Evolutionary conservation across 805 yeast species (phyloP).

Genomic region (Kregervanrija fluxuum): DNA sequence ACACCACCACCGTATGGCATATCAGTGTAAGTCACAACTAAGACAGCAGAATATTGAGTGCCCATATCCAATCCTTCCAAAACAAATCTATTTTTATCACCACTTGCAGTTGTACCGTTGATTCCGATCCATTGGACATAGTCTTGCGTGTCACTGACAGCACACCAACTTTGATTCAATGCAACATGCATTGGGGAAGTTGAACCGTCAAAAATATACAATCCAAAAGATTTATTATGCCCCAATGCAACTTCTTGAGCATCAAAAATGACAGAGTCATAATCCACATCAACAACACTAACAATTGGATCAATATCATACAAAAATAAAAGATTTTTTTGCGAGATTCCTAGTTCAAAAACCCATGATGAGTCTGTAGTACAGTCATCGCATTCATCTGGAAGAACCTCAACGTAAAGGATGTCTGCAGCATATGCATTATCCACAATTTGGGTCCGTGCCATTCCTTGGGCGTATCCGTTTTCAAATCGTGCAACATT

Average conservation of each 20-base stretch:
- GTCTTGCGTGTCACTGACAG: conserved; percentile 39
- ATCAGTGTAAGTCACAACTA: conserved; percentile 42
- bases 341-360: conserved; percentile 62
- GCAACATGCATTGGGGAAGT: conserved; percentile 29
- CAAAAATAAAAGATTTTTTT: conserved; percentile 54
- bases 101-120: conserved; percentile 12
- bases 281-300: conserved; percentile 61
- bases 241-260: conserved; percentile 33
- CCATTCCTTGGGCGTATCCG: conserved; percentile 23
- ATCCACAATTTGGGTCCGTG: conserved; percentile 6
- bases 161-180: conserved; percentile 62
- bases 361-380: conserved; percentile 34
- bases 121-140: conserved; percentile 12
- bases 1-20: conserved; percentile 53
- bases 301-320: conserved; percentile 59
- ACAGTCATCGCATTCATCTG: conserved; percentile 20
- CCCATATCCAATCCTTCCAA: conserved; percentile 54
- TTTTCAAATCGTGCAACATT: conserved; percentile 10
- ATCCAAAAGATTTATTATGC: conserved; percentile 19
- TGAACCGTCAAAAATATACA: conserved; percentile 42
- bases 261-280: conserved; percentile 55
- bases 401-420: conserved; percentile 16
- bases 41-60: conserved; percentile 56
- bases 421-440: conserved; percentile 8
- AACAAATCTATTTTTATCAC: conserved; percentile 42